Evolutionary conservation across 1,284 basidiomycete species (phyloP), one percentile per base, ranked within the genome.

Genomic region (Porogramme epimiltina): DNA sequence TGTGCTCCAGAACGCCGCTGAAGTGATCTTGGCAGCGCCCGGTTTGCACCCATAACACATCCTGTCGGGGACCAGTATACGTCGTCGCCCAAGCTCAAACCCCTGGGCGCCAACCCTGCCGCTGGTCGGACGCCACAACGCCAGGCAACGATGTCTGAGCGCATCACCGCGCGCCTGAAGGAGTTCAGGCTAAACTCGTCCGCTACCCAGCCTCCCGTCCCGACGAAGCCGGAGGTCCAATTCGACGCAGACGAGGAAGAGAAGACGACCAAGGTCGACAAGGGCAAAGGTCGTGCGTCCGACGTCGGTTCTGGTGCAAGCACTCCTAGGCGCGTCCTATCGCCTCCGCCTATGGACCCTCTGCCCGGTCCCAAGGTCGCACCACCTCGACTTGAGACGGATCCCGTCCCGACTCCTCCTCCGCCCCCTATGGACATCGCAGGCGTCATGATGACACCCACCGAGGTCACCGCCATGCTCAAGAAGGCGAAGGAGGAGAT

Each of bases 231-330:
- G 4, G 66, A 70, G 43, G 65, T 69, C 16, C 64, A 65, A 28
- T 64, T 67, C 56, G 69, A 72, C 22, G 74, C 74, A 22, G 70
- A 72, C 44, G 68, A 76, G 31, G 75, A 77, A 48, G 62, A 68
- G 8, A 58, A 68, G 18, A 52, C 55, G 10, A 74, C 78, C 3
- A 85, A 80, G 60, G 63, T 86, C 20, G 88, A 91, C 75, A 92
- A 92, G 65, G 90, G 90, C 50, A 92, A 92, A 65, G 85, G 81
- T 37, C 87, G 80, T 58, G 88, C 81, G 11, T 67, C 77, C 6
- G 80, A 80, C 20, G 52, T 55, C 11, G 51, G 51, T n/a, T 52
- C 51, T 26, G 68, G 70, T 20, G 68, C 67, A 5, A 60, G 65
- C 22, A 62, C 66, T 3, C 66, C 72, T 1, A 67, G 73, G 9